Evolutionary conservation across 208 protist species (phyloP).

Genomic region (Trypanosoma conorhini): DNA sequence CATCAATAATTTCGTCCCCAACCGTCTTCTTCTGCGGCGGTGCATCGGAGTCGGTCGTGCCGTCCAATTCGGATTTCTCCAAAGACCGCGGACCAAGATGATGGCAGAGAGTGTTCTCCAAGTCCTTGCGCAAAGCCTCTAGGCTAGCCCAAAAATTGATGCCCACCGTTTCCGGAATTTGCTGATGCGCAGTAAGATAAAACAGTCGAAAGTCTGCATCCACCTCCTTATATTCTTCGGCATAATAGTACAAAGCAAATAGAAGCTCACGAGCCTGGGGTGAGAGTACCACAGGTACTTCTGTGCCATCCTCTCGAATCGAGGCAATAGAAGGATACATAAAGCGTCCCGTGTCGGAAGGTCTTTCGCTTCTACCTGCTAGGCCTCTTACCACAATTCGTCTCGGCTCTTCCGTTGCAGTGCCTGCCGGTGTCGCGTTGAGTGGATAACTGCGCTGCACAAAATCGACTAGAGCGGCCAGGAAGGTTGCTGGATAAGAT

Average conservation of each 20-base stretch:
- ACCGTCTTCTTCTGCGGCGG: not conserved
- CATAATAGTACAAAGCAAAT: conserved; percentile 75
- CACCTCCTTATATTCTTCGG: conserved; percentile 77
- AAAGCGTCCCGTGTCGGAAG: conserved; percentile 45
- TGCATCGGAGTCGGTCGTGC: not conserved
- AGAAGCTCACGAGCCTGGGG: conserved; percentile 66
- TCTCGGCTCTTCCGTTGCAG: not conserved
- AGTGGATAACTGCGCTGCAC: conserved; percentile 12
- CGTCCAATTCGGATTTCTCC: not conserved
- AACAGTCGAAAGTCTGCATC: conserved; percentile 87
- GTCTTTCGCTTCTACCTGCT: conserved; percentile 15
- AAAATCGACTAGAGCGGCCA: conserved; percentile 58
- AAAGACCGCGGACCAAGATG: not conserved
- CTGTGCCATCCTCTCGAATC: conserved; percentile 17
- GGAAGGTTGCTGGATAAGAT: conserved; percentile 33
- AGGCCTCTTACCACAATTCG: conserved; percentile 25
- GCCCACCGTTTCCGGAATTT: conserved; percentile 78
- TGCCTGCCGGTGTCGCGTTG: not conserved
- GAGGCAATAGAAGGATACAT: conserved; percentile 55
- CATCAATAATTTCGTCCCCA: conserved; percentile 7
- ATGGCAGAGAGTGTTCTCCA: conserved; percentile 24
- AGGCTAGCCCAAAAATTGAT: conserved; percentile 87
- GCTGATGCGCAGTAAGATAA: conserved; percentile 83
- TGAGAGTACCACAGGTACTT: conserved; percentile 21
- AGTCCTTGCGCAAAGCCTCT: conserved; percentile 56